Conservation (phyloP, 345 rosid genomes). For the Eucalyptus cloeziana region DNA sequence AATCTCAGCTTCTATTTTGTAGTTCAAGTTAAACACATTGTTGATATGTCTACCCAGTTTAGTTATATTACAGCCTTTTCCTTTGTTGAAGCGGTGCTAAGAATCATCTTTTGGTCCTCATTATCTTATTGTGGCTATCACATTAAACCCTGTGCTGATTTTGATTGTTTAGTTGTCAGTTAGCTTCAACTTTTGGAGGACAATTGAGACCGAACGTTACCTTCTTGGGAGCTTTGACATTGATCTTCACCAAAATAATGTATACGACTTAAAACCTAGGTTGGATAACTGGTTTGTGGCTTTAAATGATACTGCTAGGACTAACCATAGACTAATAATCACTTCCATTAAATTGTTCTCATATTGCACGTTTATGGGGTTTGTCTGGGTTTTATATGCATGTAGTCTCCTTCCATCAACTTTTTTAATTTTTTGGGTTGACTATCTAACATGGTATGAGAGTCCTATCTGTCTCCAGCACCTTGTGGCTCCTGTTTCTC, state of each 20-base stretch:
- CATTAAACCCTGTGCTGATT: background rate
- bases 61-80: background rate
- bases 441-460: background rate
- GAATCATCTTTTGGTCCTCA: background rate
- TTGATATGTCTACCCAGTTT: background rate
- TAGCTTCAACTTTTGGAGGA: background rate
- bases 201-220: background rate
- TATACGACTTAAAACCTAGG: background rate
- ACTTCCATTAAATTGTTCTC: background rate
- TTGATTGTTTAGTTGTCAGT: background rate
- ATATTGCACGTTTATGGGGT: background rate
- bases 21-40: background rate
- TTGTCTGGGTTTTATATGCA: background rate
- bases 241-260: background rate
- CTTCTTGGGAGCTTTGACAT: background rate
- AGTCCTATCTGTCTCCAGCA: background rate
- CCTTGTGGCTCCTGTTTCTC: background rate
- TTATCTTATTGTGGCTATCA: background rate
- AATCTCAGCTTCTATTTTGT: background rate
- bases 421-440: background rate
- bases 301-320: background rate
- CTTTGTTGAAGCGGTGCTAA: background rate
- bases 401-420: background rate
- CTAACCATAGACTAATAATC: background rate
- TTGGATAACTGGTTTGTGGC: background rate